Percentiles rank a stretch among this genome's conserved stretches.
These are phyloP conservation scores for Pyrenophora graminea DNA, from an alignment of 2,329 filamentous ascomycete species.

Conservation along the genomic window DNA sequence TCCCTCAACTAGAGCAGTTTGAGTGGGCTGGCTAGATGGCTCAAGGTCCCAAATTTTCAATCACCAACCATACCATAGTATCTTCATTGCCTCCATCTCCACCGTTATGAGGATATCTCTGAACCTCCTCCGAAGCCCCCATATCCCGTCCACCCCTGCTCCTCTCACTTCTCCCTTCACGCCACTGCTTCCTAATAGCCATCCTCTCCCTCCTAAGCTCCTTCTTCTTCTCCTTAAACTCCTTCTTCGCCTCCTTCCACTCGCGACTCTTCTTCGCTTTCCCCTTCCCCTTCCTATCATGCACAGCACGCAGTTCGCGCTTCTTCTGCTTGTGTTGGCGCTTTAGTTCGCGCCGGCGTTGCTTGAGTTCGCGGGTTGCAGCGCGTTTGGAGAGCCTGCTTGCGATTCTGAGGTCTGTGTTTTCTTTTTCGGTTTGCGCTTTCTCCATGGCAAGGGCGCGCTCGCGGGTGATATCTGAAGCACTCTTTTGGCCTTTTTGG, in stretches of 20 bases:
- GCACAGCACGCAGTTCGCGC: slow-evolving; percentile 23
- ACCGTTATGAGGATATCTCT: not conserved
- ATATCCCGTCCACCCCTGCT: not conserved
- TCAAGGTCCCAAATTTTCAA: slow-evolving; percentile 33
- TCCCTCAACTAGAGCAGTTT: too few relatives aligned
- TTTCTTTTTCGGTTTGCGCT: slow-evolving; percentile 25
- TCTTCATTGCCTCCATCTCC: slow-evolving; percentile 6
- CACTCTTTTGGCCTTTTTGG: slow-evolving; percentile 32
- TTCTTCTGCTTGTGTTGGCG: slow-evolving; percentile 22
- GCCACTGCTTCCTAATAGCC: slow-evolving; percentile 24
- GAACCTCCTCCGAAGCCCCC: too few relatives aligned
- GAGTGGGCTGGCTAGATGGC: too few relatives aligned
- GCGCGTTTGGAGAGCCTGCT: slow-evolving; percentile 23
- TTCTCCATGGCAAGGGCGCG: slow-evolving; percentile 32
- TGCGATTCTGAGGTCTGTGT: slow-evolving; percentile 24
- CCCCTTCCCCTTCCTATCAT: slow-evolving; percentile 13
- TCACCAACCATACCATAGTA: slow-evolving; percentile 36
- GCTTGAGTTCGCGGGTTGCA: slow-evolving; percentile 13
- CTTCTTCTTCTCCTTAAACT: slow-evolving; percentile 29
- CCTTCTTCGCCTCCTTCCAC: slow-evolving; percentile 30
- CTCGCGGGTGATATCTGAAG: slow-evolving; percentile 26
- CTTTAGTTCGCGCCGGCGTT: slow-evolving; percentile 20
- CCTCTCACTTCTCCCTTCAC: slow-evolving; percentile 1
- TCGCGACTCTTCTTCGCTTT: slow-evolving; percentile 28
- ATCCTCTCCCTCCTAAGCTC: slow-evolving; percentile 21